Base-by-base conservation (phyloP, 148 eudicot species). In the Persicaria maculosa region DNA sequence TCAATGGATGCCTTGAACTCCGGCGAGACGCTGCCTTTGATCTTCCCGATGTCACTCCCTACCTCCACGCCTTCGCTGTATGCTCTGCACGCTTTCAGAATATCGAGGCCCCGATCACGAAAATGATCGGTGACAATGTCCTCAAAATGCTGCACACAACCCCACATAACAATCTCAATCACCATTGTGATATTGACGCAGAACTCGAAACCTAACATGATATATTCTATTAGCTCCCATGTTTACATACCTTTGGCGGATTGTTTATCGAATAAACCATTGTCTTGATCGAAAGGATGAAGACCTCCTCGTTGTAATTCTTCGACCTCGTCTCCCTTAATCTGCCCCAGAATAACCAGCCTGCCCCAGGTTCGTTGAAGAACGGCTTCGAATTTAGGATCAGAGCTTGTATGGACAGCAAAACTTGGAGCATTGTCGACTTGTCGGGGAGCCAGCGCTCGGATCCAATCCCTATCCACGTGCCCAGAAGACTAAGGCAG, bases 401-500 rank as follows among this genome's bases (percentile, higher is more conserved):
- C 76, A 89, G 76, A 17, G 84, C 96, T 82, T 93, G 97, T 79
- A 93, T 87, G 74, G 98, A 93, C 44, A 90, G 88, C 74, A 93
- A 83, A 53, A 93, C 92, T 81, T 93, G 98, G 64, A 91, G 88
- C 87, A 91, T 87, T 0, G 96, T 91, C 11, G 98, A 93, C 52
- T 72, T 74, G 14, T 80, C 73, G 3, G 97, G 96, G 68, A 80
- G 76, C 98, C 98, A 93, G 85, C 79, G 86, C 83, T 91, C 92
- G 44, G 75, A 74, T 47, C 40, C 40, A 31, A 74, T 72, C 75
- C 98, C 98, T 71, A 47, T 79, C 97, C 97, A 92, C 19, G 98
- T 93, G 80, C 87, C 89, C 44, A 91, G 81, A 68, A 93, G 88
- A 84, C 98, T 93, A 11, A 93, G 86, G 84, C 97, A 90, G 47